phyloP scores from a whole-genome alignment of 2,329 filamentous ascomycete species.

The Colletotrichum paranaense region DNA sequence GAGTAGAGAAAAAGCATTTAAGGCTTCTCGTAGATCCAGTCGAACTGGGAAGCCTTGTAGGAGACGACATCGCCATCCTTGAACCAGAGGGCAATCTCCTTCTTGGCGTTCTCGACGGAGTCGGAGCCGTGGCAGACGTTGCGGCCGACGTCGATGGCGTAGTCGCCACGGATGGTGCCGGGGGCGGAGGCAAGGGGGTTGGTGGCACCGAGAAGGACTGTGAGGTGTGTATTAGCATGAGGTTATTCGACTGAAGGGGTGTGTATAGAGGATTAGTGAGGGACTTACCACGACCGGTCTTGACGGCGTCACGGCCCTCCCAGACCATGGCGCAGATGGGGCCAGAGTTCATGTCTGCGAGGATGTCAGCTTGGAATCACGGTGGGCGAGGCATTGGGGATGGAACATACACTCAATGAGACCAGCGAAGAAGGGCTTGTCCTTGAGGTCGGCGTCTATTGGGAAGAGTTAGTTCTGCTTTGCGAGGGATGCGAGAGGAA shows the following conservation, averaged over 20 bases:
- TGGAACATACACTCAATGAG: constrained; percentile 82
- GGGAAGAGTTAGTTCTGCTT: constrained; percentile 42
- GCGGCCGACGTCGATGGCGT: constrained; percentile 83
- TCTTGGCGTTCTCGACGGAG: constrained; percentile 98
- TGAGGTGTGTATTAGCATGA: constrained; percentile 33
- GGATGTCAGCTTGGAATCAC: constrained; percentile 36
- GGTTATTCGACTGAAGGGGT: constrained; percentile 36
- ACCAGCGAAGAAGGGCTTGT: constrained; percentile 97
- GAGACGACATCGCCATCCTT: constrained; percentile 83
- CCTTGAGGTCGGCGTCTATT: constrained; percentile 83
- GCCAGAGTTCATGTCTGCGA: constrained; percentile 91
- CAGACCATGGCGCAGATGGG: constrained; percentile 99
- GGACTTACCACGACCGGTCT: constrained; percentile 89
- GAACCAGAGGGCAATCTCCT: constrained; percentile 99
- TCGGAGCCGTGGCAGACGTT: constrained; percentile 99
- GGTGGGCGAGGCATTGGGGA: neutral
- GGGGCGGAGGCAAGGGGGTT: constrained; percentile 95
- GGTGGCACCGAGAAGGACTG: constrained; percentile 95
- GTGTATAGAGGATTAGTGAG: neutral
- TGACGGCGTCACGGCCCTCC: constrained; percentile 98
- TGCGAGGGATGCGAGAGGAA: constrained; percentile 8
- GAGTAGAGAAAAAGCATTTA: constrained; percentile 45
- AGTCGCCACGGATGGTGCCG: constrained; percentile 98
- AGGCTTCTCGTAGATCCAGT: constrained; percentile 98
- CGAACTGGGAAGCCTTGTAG: constrained; percentile 86